phyloP scores from a whole-genome alignment of 2,329 filamentous ascomycete species.

The Paecilomyces sp. region DNA sequence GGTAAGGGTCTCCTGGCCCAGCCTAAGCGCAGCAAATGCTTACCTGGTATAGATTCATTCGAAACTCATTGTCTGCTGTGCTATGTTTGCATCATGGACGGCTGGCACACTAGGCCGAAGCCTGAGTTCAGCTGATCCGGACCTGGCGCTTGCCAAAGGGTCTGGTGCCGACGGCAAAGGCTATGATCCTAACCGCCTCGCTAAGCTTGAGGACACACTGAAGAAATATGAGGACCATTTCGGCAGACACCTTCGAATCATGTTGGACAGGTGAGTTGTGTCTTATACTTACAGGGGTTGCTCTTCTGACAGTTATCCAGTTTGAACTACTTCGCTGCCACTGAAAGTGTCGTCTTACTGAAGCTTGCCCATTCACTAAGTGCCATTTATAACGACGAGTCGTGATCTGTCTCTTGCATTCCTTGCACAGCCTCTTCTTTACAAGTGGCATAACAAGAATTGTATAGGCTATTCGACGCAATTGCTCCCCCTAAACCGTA shows the following conservation, averaged over 20 bases:
- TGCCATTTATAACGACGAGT: conserved; percentile 36
- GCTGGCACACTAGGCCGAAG: conserved; percentile 72
- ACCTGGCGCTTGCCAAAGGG: conserved; percentile 45
- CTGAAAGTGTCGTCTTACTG: conserved; percentile 88
- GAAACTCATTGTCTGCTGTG: conserved; percentile 93
- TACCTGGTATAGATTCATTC: conserved; percentile 71
- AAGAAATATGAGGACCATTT: conserved; percentile 93
- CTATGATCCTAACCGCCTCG: conserved; percentile 56
- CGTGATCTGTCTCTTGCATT: neutral
- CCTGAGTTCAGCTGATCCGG: conserved; percentile 74
- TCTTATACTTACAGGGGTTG: neutral
- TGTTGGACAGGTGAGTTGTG: conserved; percentile 64
- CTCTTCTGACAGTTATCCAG: conserved; percentile 13
- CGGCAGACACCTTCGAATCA: conserved; percentile 80
- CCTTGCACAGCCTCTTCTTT: neutral
- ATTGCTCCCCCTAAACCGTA: too few species aligned
- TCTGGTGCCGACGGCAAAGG: conserved; percentile 29
- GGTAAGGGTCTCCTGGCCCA: conserved; percentile 46
- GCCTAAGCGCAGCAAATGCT: neutral
- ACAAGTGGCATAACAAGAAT: too few species aligned
- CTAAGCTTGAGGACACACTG: conserved; percentile 78
- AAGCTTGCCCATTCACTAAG: conserved; percentile 53
- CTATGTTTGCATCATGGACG: conserved; percentile 86
- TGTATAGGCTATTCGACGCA: too few species aligned
- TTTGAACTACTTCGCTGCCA: conserved; percentile 92